Base-by-base conservation (phyloP, 1,139 yeast genomes). In the Candida sojae region DNA sequence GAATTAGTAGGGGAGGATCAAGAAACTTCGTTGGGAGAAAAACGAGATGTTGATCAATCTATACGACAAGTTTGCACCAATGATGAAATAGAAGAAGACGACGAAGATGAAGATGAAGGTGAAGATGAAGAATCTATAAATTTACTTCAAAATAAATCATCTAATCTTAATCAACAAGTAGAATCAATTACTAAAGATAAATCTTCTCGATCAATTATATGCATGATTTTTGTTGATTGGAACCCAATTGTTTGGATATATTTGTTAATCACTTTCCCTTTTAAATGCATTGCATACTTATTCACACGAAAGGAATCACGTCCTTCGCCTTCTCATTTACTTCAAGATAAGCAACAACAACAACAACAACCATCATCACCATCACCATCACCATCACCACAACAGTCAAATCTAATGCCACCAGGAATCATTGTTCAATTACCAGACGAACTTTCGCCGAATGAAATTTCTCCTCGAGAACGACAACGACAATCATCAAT, bases 1-100 rank as follows among this genome's bases (percentile, higher is more conserved):
- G 50, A 61, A 29, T 25, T 57, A 47, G 41, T 53, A 52, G 48
- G 56, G 51, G 57, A 59, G 46, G 52, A 62, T 49, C 56, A 49
- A 40, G 49, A 52, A 45, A 50, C 53, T 52, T 26, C 29, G 29
- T 26, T 25, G 26, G 39, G 36, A 13, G 30, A 33, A 10, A 38
- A 33, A 43, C 37, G 36, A 23, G 31, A 32, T 6, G 25, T 3
- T 32, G 36, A 32, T 3, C 26, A 35, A 23, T 33, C 39, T 36
- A 36, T 36, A 36, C 39, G 39, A 36, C 29, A 23, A n/a, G 39
- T 36, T 26, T 26, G 5, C 29, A 17, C 21, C 29, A 30, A 36
- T 11, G 37, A 17, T 17, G 21, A 17, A 21, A 13, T 23, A 3
- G 39, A 10, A 21, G 39, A 8, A n/a, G 28, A 35, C 29, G 39